Percentiles rank a stretch among this genome's conserved stretches.
phyloP scores from a whole-genome alignment of 495 filamentous ascomycete species.

The Trichodelitschia bisporula region DNA sequence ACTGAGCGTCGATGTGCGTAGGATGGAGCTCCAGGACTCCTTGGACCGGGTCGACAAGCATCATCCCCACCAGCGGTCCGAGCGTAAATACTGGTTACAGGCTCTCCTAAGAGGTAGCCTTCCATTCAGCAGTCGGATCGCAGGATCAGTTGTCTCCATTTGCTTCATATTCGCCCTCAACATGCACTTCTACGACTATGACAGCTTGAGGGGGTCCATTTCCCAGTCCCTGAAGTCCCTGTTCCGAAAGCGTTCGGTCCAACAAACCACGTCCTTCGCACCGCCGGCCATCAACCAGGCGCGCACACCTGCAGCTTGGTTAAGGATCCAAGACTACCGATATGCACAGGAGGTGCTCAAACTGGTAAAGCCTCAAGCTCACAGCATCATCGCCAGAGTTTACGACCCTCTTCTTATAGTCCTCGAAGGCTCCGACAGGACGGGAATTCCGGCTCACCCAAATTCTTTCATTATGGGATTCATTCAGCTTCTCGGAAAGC shows the following conservation, averaged over 20 bases:
- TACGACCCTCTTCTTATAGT: constrained; percentile 45
- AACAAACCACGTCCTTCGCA: background rate
- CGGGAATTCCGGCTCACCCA: constrained; percentile 14
- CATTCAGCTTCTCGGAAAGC: constrained; percentile 30
- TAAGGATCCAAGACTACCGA: constrained; percentile 46
- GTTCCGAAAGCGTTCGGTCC: background rate
- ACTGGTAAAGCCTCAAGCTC: constrained; percentile 35
- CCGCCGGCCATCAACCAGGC: constrained; percentile 35
- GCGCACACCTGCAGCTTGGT: constrained; percentile 41
- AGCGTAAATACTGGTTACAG: constrained; percentile 24
- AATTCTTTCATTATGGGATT: constrained; percentile 14
- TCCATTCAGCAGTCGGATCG: constrained; percentile 30
- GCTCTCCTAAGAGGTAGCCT: constrained; percentile 23
- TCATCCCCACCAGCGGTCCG: constrained; percentile 6
- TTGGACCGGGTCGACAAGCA: constrained; percentile 17
- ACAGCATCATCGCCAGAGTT: constrained; percentile 40
- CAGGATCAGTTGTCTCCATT: constrained; percentile 34
- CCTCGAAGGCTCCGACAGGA: constrained; percentile 34
- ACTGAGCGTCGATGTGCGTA: constrained; percentile 45
- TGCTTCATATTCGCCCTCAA: constrained; percentile 34
- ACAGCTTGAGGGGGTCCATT: constrained; percentile 7
- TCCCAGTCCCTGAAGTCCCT: constrained; percentile 1
- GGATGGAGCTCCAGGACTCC: constrained; percentile 36
- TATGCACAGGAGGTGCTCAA: constrained; percentile 46
- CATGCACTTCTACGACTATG: constrained; percentile 39